Conservation (phyloP, 2,329 filamentous ascomycete species). For the Alternaria gaisen region DNA sequence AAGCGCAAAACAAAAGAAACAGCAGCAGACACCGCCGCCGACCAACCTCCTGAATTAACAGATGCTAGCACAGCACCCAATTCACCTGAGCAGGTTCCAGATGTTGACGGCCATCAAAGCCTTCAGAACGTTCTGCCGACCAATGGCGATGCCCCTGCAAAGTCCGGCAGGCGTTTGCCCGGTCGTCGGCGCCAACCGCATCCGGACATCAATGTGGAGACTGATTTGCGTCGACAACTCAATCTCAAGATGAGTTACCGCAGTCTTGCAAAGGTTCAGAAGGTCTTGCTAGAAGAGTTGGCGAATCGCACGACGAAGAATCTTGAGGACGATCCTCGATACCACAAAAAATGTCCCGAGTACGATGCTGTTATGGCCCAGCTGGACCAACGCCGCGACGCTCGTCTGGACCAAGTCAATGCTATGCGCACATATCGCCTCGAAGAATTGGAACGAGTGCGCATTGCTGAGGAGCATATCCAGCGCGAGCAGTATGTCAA, state of each 20-base stretch:
- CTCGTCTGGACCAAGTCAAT: conserved; percentile 51
- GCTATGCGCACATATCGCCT: conserved; percentile 50
- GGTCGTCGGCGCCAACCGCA: conserved; percentile 59
- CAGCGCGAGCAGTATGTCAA: conserved; percentile 48
- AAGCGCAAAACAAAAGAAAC: conserved; percentile 45
- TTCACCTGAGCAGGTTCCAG: conserved; percentile 48
- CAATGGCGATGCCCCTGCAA: conserved; percentile 49
- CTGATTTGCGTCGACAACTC: conserved; percentile 65
- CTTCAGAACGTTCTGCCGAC: conserved; percentile 47
- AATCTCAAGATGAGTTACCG: conserved; percentile 72
- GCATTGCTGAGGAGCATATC: conserved; percentile 47
- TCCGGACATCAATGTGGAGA: conserved; percentile 56
- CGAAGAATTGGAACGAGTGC: conserved; percentile 48
- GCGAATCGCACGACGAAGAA: conserved; percentile 67
- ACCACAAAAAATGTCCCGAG: conserved; percentile 64
- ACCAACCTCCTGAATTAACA: conserved; percentile 48
- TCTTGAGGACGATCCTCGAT: conserved; percentile 63
- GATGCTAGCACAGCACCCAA: conserved; percentile 48
- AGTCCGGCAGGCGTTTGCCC: conserved; percentile 50
- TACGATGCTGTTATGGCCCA: conserved; percentile 62
- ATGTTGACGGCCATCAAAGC: conserved; percentile 43
- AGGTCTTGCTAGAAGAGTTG: conserved; percentile 71
- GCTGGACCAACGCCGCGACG: conserved; percentile 59
- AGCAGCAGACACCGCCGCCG: conserved; percentile 36
- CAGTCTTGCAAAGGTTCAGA: conserved; percentile 69